Base-by-base conservation (phyloP, 768 basidiomycete genomes). In the Mycena floridula region DNA sequence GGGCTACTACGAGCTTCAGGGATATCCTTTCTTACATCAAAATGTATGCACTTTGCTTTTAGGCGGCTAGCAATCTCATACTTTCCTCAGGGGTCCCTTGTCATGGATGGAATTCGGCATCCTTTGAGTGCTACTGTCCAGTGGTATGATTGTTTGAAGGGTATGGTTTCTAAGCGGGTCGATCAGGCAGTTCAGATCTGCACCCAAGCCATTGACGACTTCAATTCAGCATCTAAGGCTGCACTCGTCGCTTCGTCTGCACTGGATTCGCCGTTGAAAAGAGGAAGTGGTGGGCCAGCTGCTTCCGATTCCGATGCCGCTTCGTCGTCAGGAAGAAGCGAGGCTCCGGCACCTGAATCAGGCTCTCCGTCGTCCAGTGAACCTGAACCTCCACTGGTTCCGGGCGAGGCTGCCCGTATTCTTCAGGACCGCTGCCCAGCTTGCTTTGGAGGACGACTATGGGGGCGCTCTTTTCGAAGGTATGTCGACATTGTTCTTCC, bases 61-160 rank as follows among this genome's bases (percentile, higher is more conserved):
- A 7, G 23, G 23, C 15, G 5, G n/a, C n/a, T 39, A 21, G 20
- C 25, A 15, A 27, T 25, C 12, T 23, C 15, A 11, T 26, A 30
- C 5, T 18, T 37, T 16, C 45, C 9, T n/a, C 37, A 67, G 65
- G 57, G 59, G 0, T 45, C 51, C 1, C 36, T 42, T 0, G 27
- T 59, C 5, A 28, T 44, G 3, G 64, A 69, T 16, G 59, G 65
- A 0, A 69, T 68, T 43, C 53, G 60, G 0, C 28, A 30, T 30
- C 9, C 9, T 30, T 30, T 30, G 16, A 16, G 28, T 16, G 9
- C 9, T 30, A 16, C 28, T 30, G 28, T 30, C 0, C 60, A 60
- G 2, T 67, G 64, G 65, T 60, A 54, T 7, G 54, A 63, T 20
- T 47, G 52, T 0, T 46, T 66, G 0, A 42, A 49, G 0, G 35